A percentile compares a stretch with the other conserved stretches of the same genome.
phyloP scores from a whole-genome alignment of 78 protist species.

The Dictyostelium discoideum region DNA sequence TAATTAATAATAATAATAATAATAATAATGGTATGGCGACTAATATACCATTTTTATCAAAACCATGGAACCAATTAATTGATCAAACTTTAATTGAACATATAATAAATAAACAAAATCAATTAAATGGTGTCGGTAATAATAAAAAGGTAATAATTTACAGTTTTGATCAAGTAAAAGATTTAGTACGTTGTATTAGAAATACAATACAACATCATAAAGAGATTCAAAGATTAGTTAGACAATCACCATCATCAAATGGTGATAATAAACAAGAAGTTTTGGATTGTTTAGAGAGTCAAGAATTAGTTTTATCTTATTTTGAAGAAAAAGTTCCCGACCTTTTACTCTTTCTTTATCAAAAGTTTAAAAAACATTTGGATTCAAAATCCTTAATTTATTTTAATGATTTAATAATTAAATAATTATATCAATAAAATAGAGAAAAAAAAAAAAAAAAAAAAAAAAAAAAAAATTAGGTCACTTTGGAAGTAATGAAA shows the following conservation, averaged over 20 bases:
- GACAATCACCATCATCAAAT: not conserved
- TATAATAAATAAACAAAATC: not conserved
- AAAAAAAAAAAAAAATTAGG: not conserved
- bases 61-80: constrained; percentile 55
- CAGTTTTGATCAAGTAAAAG: constrained; percentile 25
- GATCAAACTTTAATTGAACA: constrained; percentile 1
- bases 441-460: not conserved
- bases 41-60: not conserved
- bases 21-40: not conserved
- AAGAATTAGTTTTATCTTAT: constrained; percentile 11
- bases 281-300: not conserved
- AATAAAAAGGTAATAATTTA: not conserved
- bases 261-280: not conserved
- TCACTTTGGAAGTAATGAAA: not conserved
- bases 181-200: constrained; percentile 37
- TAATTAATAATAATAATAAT: no score
- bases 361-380: not conserved
- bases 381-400: constrained; percentile 10
- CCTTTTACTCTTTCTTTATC: constrained; percentile 26
- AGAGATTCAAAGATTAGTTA: constrained; percentile 4
- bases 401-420: not conserved
- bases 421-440: no score
- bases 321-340: constrained; percentile 29
- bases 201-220: constrained; percentile 45
- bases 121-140: not conserved